A percentile compares a stretch with the other conserved stretches of the same genome.
phyloP scores from a whole-genome alignment of 306 rosid species.

The Lablab purpureus region DNA sequence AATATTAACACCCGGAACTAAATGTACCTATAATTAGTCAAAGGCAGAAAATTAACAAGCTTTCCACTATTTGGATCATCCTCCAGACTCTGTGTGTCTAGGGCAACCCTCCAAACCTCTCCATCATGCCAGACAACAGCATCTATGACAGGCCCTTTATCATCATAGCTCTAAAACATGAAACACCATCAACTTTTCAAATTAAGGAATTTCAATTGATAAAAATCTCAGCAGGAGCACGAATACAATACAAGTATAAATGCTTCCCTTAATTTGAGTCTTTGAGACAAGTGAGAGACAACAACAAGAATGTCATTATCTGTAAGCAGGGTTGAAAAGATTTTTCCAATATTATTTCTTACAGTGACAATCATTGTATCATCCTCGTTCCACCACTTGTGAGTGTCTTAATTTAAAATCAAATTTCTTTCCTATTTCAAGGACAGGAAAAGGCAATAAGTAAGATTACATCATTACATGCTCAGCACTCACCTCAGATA shows the following conservation, averaged over 20 bases:
- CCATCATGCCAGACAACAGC: conserved; percentile 99
- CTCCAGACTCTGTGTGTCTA: conserved; percentile 90
- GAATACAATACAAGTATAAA: conserved; percentile 31
- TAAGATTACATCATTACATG: conserved; percentile 23
- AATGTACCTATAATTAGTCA: conserved; percentile 86
- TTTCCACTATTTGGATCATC: conserved; percentile 79
- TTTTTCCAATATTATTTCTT: conserved; percentile 33
- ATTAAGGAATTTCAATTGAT: conserved; percentile 28
- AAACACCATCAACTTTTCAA: conserved; percentile 42
- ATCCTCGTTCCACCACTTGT: conserved; percentile 13
- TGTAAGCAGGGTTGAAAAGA: neutral
- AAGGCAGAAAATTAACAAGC: conserved; percentile 81
- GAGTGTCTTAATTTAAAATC: conserved; percentile 5
- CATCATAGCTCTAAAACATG: conserved; percentile 77
- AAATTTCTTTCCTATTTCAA: conserved; percentile 33
- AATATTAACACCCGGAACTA: conserved; percentile 39
- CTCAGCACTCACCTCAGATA: conserved; percentile 77
- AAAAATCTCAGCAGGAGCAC: neutral
- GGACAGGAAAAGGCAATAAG: conserved; percentile 26
- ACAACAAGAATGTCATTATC: conserved; percentile 19
- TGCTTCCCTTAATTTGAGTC: conserved; percentile 20
- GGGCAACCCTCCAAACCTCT: conserved; percentile 95
- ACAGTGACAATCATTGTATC: conserved; percentile 26
- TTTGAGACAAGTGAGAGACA: conserved; percentile 11
- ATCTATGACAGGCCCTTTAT: conserved; percentile 89